Conservation (phyloP, 306 rosid genomes). For the Trifolium dubium region DNA sequence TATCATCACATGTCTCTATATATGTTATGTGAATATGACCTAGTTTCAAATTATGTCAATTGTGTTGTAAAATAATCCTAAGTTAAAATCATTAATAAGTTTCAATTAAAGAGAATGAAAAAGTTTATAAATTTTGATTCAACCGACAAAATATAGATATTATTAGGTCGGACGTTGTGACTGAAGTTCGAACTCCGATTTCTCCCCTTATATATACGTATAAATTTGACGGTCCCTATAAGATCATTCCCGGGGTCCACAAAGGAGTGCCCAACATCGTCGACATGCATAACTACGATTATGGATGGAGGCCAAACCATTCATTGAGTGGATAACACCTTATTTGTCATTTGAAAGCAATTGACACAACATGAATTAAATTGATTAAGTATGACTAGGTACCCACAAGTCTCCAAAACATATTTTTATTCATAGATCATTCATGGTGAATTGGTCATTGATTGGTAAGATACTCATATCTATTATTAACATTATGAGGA, state of each 20-base stretch:
- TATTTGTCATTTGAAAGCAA: constrained; percentile 36
- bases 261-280: too few relatives aligned
- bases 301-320: constrained; percentile 31
- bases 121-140: too few relatives aligned
- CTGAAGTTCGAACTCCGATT: too few relatives aligned
- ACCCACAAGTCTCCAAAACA: constrained; percentile 39
- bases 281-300: constrained; percentile 26
- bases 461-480: constrained; percentile 8
- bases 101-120: too few relatives aligned
- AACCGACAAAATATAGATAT: too few relatives aligned
- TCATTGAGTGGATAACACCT: constrained; percentile 3
- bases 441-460: background rate
- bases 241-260: too few relatives aligned
- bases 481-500: constrained; percentile 36
- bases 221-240: too few relatives aligned
- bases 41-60: background rate
- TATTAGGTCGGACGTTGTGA: too few relatives aligned
- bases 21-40: background rate
- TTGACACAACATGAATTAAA: constrained; percentile 24
- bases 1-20: background rate
- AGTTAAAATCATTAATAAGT: too few relatives aligned
- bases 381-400: constrained; percentile 28
- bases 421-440: constrained; percentile 38
- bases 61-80: background rate
- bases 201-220: too few relatives aligned